phyloP scores from a whole-genome alignment of 2,329 filamentous ascomycete species.

The Colletotrichum caudatum region DNA sequence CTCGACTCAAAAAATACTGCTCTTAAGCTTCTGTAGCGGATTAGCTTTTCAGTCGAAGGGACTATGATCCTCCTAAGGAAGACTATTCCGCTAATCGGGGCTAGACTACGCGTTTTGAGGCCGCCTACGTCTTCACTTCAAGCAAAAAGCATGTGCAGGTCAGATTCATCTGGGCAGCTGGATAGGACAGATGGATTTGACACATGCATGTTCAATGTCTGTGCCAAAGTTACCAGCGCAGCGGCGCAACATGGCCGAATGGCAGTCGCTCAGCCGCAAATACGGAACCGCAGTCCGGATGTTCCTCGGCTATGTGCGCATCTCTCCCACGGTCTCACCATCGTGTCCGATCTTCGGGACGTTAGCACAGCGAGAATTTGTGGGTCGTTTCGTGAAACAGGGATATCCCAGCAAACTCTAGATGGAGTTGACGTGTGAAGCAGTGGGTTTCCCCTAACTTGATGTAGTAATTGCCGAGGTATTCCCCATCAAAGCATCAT shows the following conservation, averaged over 20 bases:
- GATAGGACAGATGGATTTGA: background rate
- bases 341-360: conserved; percentile 35
- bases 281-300: background rate
- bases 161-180: background rate
- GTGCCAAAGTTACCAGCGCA: background rate
- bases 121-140: background rate
- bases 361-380: background rate
- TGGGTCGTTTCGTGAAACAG: conserved; percentile 13
- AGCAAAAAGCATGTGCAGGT: background rate
- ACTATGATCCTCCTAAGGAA: background rate
- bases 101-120: background rate
- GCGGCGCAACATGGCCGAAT: background rate
- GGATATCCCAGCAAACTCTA: background rate
- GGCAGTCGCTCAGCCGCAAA: background rate
- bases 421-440: conserved; percentile 20
- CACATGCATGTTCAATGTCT: background rate
- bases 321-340: conserved; percentile 7
- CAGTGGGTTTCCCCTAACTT: conserved; percentile 21
- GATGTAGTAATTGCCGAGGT: conserved; percentile 35
- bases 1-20: background rate
- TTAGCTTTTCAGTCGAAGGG: background rate
- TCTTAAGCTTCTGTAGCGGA: background rate
- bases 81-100: background rate
- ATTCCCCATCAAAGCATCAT: conserved; percentile 30
- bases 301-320: conserved; percentile 8